phyloP scores from a whole-genome alignment of 495 filamentous ascomycete species.

The Penicillium silybi region DNA sequence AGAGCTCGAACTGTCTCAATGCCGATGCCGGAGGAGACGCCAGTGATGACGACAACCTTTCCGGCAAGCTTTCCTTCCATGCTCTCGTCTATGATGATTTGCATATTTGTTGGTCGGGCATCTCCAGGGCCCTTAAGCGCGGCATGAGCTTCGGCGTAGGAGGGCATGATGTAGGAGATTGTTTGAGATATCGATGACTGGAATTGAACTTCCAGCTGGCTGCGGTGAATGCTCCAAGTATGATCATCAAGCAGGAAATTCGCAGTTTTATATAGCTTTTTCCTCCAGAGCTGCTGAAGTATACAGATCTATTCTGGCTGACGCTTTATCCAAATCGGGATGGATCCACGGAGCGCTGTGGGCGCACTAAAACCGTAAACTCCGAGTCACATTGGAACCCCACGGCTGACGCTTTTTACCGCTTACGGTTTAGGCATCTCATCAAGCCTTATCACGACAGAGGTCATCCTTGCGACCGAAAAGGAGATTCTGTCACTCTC shows the following conservation, averaged over 20 bases:
- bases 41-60: constrained; percentile 51
- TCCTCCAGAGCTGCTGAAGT: neutral
- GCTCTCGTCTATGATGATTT: constrained; percentile 50
- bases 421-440: neutral
- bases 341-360: too few relatives aligned
- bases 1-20: constrained; percentile 49
- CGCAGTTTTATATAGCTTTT: neutral
- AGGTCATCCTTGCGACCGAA: too few relatives aligned
- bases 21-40: constrained; percentile 51
- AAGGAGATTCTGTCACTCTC: neutral
- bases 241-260: neutral
- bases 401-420: constrained; percentile 4
- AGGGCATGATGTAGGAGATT: constrained; percentile 1
- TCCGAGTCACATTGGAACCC: too few relatives aligned
- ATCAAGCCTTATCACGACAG: neutral
- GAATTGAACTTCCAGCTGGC: neutral
- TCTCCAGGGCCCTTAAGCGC: constrained; percentile 48
- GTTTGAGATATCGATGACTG: neutral
- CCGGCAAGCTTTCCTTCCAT: constrained; percentile 35
- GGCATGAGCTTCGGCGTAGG: constrained; percentile 40
- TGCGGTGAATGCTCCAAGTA: neutral
- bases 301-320: neutral
- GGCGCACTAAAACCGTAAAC: neutral
- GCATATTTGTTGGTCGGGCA: constrained; percentile 50
- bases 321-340: constrained; percentile 2